Conservation (phyloP, 192 early-diverging fungal genomes). For the Podila minutissima region DNA sequence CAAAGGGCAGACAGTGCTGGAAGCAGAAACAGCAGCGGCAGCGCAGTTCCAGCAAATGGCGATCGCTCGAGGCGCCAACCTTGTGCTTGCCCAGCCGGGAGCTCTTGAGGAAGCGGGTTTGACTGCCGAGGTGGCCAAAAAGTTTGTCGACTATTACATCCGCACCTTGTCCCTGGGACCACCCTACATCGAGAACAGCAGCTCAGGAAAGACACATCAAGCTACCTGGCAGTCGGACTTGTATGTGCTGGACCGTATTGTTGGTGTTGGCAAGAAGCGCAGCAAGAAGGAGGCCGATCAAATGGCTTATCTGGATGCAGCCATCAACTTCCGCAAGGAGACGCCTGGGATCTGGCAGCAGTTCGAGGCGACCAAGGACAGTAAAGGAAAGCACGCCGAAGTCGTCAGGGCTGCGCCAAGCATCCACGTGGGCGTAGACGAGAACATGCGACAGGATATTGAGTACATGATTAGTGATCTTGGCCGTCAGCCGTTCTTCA, state of each 20-base stretch:
- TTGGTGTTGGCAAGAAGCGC: constrained; percentile 45
- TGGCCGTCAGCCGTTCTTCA: constrained; percentile 42
- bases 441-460: constrained; percentile 30
- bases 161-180: constrained; percentile 40
- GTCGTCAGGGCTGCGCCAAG: constrained; percentile 35
- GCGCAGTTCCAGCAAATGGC: constrained; percentile 54
- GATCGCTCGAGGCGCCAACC: constrained; percentile 33
- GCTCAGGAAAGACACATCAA: constrained; percentile 44
- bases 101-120: constrained; percentile 36
- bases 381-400: constrained; percentile 42
- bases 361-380: constrained; percentile 47
- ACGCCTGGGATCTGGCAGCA: constrained; percentile 46
- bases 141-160: constrained; percentile 54
- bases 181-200: constrained; percentile 44
- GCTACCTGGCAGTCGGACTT: constrained; percentile 52
- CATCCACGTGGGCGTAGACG: constrained; percentile 50
- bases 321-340: constrained; percentile 53
- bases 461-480: constrained; percentile 32
- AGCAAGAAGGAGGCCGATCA: constrained; percentile 54
- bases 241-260: constrained; percentile 35
- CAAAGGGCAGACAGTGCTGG: constrained; percentile 30
- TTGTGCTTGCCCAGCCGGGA: constrained; percentile 32
- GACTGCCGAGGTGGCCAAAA: constrained; percentile 42
- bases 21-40: constrained; percentile 50
- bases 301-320: constrained; percentile 47